Base-by-base conservation (phyloP, 2,329 filamentous ascomycete species). In the Aspergillus calidoustus region DNA sequence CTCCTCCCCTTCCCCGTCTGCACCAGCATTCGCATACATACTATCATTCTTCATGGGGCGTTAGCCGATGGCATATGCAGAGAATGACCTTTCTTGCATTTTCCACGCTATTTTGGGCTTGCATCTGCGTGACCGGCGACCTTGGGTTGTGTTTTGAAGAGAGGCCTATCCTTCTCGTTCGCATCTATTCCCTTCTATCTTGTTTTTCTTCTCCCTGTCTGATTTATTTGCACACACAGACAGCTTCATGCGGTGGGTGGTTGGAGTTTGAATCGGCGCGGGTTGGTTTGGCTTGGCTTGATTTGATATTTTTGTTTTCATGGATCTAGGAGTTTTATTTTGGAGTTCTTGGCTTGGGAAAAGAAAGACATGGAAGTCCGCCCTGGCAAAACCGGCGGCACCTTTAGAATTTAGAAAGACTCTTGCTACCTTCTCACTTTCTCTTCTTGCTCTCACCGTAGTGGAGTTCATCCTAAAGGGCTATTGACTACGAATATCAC, bases 41-140 rank as follows among this genome's bases (percentile, higher is more conserved):
- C n/a, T 55, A 55, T 43, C 46, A 57, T 63, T 63, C 48, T 51
- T 59, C 30, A 64, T 49, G 54, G 53, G 64, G 60, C 57, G 57
- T 62, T 58, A 28, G 17, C 49, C 30, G 28, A 57, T 30, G 48
- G n/a, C 19, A 50, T 28, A 50, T 25, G 47, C 22, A 19, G 54
- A 38, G 25, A 11, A n/a, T 17, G 52, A 31, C n/a, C 22, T 54
- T 46, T 56, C 23, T 30, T 47, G 28, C 43, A 30, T 38, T 13
- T 34, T 56, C 43, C 30, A 38, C 49, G 41, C 34, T 48, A 41
- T 54, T 49, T 49, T 30, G 43, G 51, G 11, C 54, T 57, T 61
- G 54, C 56, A 61, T 51, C 41, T 46, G 34, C 38, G 34, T 4
- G 34, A 41, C 34, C 34, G 34, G 34, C 34, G 34, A 41, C 31